Percentiles rank a stretch among this genome's conserved stretches.
These are phyloP conservation scores for Glycine tomentella DNA, from an alignment of 306 rosid species.

Conservation along the genomic window DNA sequence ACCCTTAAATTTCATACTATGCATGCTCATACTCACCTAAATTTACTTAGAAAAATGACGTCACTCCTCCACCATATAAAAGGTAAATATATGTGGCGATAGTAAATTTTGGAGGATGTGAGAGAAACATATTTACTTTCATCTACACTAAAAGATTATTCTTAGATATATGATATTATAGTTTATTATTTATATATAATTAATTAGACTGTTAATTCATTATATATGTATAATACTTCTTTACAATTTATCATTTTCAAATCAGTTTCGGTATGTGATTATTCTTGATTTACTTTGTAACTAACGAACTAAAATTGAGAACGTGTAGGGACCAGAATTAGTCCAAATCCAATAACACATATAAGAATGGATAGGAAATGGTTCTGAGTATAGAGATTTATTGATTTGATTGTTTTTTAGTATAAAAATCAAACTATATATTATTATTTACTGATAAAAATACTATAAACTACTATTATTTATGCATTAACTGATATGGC, in stretches of 20 bases:
- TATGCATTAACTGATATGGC: no score
- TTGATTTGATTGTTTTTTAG: neutral
- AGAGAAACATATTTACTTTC: neutral
- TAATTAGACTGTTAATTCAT: no score
- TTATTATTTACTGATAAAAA: no score
- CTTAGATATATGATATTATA: neutral
- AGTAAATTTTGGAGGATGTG: neutral
- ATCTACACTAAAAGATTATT: neutral
- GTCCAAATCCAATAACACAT: neutral
- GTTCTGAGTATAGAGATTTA: neutral
- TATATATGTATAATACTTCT: no score
- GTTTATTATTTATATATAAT: no score
- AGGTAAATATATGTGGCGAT: neutral
- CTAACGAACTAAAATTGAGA: neutral
- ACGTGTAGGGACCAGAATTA: slow-evolving; percentile 5
- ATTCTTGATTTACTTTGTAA: neutral
- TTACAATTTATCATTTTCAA: neutral
- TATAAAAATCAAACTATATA: neutral
- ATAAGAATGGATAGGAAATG: neutral
- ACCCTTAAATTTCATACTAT: neutral
- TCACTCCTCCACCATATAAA: neutral
- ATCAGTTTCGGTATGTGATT: neutral
- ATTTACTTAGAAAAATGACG: neutral
- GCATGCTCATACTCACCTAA: neutral
- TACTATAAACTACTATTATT: neutral